Conservation (phyloP, 2,329 filamentous ascomycete genomes). For the Penicillium sp. region DNA sequence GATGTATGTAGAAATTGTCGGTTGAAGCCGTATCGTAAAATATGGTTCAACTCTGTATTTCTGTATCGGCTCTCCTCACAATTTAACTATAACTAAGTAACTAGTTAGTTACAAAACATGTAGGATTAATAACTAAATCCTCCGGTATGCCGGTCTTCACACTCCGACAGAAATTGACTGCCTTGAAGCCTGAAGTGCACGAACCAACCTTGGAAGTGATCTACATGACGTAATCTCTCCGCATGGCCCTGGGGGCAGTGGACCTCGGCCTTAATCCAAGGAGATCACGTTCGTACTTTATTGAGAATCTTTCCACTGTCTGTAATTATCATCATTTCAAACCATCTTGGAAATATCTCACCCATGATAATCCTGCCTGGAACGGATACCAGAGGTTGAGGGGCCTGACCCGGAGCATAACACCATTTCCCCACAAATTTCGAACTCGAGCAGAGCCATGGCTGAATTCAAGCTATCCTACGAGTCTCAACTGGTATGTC, state of each 20-base stretch:
- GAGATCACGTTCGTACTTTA: slow-evolving; percentile 17
- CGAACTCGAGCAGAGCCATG: slow-evolving; percentile 47
- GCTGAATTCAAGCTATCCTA: slow-evolving; percentile 68
- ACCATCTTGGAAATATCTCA: not conserved
- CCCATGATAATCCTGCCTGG: not conserved
- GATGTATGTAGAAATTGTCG: not conserved
- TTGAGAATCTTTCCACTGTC: not conserved
- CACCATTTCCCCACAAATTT: not conserved
- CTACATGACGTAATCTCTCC: slow-evolving; percentile 28
- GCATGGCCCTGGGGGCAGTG: not conserved
- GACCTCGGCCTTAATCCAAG: slow-evolving; percentile 14
- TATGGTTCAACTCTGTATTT: too few species aligned
- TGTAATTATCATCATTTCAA: not conserved
- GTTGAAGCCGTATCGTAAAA: too few species aligned
- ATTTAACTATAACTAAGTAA: too few species aligned
- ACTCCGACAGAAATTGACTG: not conserved
- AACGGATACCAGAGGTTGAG: not conserved
- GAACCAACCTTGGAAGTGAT: slow-evolving; percentile 21
- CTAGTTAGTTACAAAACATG: too few species aligned
- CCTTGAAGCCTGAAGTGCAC: not conserved
- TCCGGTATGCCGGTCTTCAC: too few species aligned
- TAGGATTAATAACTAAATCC: too few species aligned
- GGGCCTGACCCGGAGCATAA: not conserved
- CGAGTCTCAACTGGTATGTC: slow-evolving; percentile 34
- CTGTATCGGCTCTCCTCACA: too few species aligned